Percentiles rank a stretch among this genome's conserved stretches.
Evolutionary conservation across 345 rosid genomes (phyloP).

Genomic region (Syzygium aqueum): DNA sequence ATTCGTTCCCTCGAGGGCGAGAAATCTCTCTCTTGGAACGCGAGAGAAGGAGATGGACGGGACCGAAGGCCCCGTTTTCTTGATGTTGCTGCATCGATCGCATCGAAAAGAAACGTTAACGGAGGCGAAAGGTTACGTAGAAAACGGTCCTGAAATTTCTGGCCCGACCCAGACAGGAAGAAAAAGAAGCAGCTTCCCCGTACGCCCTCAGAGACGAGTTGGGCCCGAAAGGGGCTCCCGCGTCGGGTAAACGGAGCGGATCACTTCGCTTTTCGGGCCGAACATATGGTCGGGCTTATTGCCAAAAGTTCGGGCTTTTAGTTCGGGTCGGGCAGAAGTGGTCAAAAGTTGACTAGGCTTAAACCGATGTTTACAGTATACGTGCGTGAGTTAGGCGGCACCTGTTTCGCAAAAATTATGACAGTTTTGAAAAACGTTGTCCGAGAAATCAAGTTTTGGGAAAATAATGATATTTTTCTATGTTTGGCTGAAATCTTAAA

Average conservation of each 20-base stretch:
- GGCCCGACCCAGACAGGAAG: not conserved
- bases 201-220: not conserved
- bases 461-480: too few relatives aligned
- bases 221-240: not conserved
- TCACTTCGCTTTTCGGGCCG: not conserved
- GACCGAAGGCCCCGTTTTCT: too few relatives aligned
- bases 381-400: rapidly evolving
- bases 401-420: too few relatives aligned
- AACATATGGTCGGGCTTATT: not conserved
- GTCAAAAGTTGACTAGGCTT: not conserved
- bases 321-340: not conserved
- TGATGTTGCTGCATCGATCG: too few relatives aligned
- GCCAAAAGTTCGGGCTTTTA: not conserved
- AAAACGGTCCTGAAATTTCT: not conserved
- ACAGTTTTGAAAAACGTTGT: too few relatives aligned
- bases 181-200: not conserved
- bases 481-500: too few relatives aligned
- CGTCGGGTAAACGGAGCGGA: not conserved
- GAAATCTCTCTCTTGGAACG: too few relatives aligned
- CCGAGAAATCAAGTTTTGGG: too few relatives aligned
- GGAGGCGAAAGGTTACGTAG: too few relatives aligned
- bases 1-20: too few relatives aligned
- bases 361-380: not conserved
- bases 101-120: too few relatives aligned
- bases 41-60: too few relatives aligned